phyloP scores from a whole-genome alignment of 1,284 basidiomycete genomes.

The Austropuccinia psidii region DNA sequence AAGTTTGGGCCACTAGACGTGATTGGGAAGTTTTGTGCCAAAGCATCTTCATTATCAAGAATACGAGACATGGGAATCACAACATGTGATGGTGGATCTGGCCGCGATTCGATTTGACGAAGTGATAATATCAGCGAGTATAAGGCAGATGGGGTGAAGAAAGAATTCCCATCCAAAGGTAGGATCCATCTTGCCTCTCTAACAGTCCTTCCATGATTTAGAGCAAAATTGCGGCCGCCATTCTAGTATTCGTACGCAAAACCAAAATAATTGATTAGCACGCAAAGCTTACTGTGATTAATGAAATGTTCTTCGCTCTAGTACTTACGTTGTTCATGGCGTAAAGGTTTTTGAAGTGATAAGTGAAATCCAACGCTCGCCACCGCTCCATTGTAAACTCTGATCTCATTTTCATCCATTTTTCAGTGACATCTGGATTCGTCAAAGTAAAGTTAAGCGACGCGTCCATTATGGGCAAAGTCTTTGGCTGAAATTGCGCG shows the following conservation, averaged over 20 bases:
- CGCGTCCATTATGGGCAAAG: too few species aligned
- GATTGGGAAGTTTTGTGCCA: constrained; percentile 39
- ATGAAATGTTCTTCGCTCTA: neutral
- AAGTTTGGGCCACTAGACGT: constrained; percentile 38
- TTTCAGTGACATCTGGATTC: neutral
- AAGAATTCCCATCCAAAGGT: constrained; percentile 46
- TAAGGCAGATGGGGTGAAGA: constrained; percentile 45
- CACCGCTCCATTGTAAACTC: constrained; percentile 39
- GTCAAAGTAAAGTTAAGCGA: neutral
- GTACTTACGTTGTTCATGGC: constrained; percentile 46
- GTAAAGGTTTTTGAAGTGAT: constrained; percentile 47
- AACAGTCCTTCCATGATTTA: constrained; percentile 43
- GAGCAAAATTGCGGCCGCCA: constrained; percentile 46
- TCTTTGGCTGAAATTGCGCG: neutral
- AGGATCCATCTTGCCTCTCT: constrained; percentile 45
- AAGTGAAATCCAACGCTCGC: constrained; percentile 45
- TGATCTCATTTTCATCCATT: too few species aligned
- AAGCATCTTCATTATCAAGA: constrained; percentile 41
- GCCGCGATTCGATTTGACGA: constrained; percentile 40
- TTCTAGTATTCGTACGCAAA: constrained; percentile 42
- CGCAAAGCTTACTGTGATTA: neutral
- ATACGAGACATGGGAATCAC: constrained; percentile 46
- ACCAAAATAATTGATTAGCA: neutral
- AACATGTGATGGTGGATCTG: constrained; percentile 40
- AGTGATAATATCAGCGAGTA: constrained; percentile 41